Evolutionary conservation across 352 stramenopile genomes (phyloP), one percentile per base, ranked within the genome.

Genomic region (Globisporangium spinosum): DNA sequence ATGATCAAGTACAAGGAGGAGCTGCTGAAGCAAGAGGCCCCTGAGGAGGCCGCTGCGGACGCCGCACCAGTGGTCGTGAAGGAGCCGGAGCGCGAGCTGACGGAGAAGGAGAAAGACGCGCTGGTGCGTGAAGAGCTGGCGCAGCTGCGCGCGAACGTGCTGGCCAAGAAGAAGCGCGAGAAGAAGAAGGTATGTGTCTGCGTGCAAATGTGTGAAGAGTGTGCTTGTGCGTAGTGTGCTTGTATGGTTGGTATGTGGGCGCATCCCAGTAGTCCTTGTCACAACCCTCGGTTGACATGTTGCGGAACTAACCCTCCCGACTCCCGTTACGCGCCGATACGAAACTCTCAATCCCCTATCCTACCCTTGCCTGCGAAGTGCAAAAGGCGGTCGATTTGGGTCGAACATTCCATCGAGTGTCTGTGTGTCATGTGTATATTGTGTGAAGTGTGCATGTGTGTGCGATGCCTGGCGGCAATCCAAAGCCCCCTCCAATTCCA

Each of bases 191-290:
- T 96, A 72, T 62, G 80, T 75, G 3, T 8, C 7, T 34, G 22
- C 9, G 32, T 27, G 7, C n/a, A n/a, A 17, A 38, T 60, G 15
- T 61, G 62, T 65, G 9, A 77, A 58, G 22, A 66, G 34, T 80
- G 60, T 60, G 65, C 69, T 29, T 76, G 40, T 72, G 51, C 49
- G 61, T 75, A 4, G 53, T 60, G 64, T 62, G 58, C 32, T 67
- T 58, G 57, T 64, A 55, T 79, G 79, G 32, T 38, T 32, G 29
- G 38, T 47, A n/a, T 49, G 17, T 51, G 1, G 81, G 87, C 83
- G 84, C 77, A 89, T 93, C 85, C 87, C 87, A 93, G 85, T 93
- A 91, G 87, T 93, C 86, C 81, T 92, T 91, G 87, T 83, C 84
- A 85, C 75, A 80, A 75, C 82, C 54, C 74, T 71, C 76, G 64